These are phyloP conservation scores for Trametes villosa DNA, from an alignment of 768 basidiomycete species.

Conservation along the genomic window DNA sequence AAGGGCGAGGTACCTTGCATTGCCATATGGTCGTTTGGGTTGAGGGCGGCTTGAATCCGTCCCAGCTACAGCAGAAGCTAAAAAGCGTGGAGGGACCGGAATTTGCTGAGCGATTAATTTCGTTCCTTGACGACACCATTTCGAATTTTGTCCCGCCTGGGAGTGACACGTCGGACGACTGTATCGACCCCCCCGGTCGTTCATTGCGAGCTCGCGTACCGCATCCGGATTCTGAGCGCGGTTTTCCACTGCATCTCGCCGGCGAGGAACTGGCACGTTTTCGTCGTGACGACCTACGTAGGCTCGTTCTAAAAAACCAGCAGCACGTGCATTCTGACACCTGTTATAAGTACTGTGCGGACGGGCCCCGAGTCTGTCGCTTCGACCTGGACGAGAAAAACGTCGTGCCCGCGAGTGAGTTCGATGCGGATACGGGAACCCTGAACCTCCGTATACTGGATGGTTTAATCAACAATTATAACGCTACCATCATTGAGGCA, in stretches of 20 bases:
- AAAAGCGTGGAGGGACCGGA: not conserved
- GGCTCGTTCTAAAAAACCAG: conserved; percentile 32
- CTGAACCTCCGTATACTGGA: conserved; percentile 39
- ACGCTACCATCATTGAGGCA: conserved; percentile 39
- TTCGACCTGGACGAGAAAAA: conserved; percentile 23
- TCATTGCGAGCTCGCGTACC: too few species aligned
- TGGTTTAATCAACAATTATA: conserved; percentile 49
- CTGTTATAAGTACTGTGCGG: conserved; percentile 45
- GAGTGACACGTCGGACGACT: too few species aligned
- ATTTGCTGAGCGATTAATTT: not conserved
- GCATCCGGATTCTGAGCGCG: not conserved
- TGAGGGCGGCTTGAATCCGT: not conserved
- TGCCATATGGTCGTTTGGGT: not conserved
- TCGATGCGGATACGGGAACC: conserved; percentile 30
- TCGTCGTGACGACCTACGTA: not conserved
- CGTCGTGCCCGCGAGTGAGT: not conserved
- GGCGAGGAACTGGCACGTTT: not conserved
- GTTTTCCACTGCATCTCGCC: not conserved
- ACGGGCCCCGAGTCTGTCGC: conserved; percentile 32
- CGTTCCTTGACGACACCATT: not conserved
- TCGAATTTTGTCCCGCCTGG: not conserved
- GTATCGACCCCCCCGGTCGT: too few species aligned
- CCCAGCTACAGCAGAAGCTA: not conserved
- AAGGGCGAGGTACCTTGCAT: too few species aligned
- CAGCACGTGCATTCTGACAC: conserved; percentile 38